Evolutionary conservation across 2,329 filamentous ascomycete species (phyloP).

Genomic region (Penicillium sumatraense): DNA sequence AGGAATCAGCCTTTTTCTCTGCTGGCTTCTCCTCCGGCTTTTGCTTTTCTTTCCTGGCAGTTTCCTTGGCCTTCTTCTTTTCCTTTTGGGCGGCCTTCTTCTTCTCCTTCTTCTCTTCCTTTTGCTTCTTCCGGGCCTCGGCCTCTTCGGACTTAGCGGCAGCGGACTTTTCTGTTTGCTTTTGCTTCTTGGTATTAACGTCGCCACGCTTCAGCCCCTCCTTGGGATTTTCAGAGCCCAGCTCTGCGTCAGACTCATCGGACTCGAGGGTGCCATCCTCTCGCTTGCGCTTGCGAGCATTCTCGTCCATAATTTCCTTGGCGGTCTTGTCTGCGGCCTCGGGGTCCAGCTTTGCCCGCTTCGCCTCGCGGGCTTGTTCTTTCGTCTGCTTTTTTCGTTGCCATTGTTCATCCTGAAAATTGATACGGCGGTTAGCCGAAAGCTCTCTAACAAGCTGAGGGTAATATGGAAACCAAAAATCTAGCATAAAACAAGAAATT

Average conservation of each 20-base stretch:
- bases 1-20: constrained; percentile 13
- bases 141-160: constrained; percentile 36
- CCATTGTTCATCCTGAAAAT: constrained; percentile 86
- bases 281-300: constrained; percentile 76
- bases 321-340: constrained; percentile 81
- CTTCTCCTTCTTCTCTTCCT: constrained; percentile 45
- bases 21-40: constrained; percentile 31
- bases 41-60: constrained; percentile 38
- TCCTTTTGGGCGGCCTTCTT: constrained; percentile 58
- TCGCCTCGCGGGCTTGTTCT: constrained; percentile 79
- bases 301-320: constrained; percentile 92
- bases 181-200: constrained; percentile 59
- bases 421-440: constrained; percentile 19
- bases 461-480: constrained; percentile 12
- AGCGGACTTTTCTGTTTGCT: constrained; percentile 43
- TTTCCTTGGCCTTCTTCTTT: constrained; percentile 51
- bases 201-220: constrained; percentile 63
- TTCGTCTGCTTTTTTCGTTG: constrained; percentile 94
- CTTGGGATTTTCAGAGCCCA: constrained; percentile 56
- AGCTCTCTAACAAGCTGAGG: constrained; percentile 10
- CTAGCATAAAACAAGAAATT: constrained; percentile 15
- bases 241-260: constrained; percentile 52
- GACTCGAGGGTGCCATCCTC: constrained; percentile 61
- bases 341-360: constrained; percentile 87
- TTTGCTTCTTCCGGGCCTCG: constrained; percentile 42